A percentile compares a stretch with the other conserved stretches of the same genome.
Evolutionary conservation across 176 grass and related monocot species (phyloP).

Genomic region (Alopecurus myosuroides): DNA sequence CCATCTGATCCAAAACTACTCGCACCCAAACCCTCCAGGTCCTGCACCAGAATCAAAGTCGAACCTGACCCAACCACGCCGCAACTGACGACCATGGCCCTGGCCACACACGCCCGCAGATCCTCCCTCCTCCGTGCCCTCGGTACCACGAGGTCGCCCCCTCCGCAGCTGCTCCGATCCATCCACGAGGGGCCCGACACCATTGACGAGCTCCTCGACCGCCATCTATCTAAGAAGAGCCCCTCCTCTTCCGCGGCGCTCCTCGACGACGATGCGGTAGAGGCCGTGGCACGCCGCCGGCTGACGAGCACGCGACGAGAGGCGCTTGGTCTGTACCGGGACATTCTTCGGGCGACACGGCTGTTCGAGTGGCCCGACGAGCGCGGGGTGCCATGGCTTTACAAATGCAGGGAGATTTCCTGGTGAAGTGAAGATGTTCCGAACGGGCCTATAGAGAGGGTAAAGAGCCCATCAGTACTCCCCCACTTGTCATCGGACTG

Average conservation of each 20-base stretch:
- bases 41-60: too few species aligned
- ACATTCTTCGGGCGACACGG: constrained; percentile 59
- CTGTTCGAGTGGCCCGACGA: constrained; percentile 80
- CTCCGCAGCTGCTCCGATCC: constrained; percentile 1
- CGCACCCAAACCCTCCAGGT: too few species aligned
- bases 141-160: neutral
- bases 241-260: neutral
- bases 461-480: too few species aligned
- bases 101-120: neutral
- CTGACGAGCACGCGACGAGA: constrained; percentile 68
- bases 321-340: constrained; percentile 72
- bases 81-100: neutral
- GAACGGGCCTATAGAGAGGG: too few species aligned
- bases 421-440: too few species aligned
- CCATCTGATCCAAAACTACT: too few species aligned
- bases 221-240: constrained; percentile 65
- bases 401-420: too few species aligned
- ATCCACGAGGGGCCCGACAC: constrained; percentile 93
- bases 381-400: constrained; percentile 70
- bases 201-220: constrained; percentile 89
- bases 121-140: constrained; percentile 11
- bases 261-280: constrained; percentile 40
- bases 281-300: constrained; percentile 38
- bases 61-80: neutral
- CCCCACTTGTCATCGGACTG: too few species aligned